Conservation (phyloP, 129 eudicot species). For the Mikania micrantha region DNA sequence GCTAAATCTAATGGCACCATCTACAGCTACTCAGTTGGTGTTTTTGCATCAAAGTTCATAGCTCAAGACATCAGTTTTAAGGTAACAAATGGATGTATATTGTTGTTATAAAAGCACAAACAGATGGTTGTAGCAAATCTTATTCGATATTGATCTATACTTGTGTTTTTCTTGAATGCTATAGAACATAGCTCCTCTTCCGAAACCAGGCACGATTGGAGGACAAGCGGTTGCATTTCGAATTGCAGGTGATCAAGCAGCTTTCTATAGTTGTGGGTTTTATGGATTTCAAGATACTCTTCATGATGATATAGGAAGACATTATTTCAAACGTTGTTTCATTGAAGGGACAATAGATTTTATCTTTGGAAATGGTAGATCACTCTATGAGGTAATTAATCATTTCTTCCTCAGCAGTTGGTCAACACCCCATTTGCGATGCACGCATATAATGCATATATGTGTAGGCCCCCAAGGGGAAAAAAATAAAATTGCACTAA, state of each 20-base stretch:
- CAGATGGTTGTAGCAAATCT: neutral
- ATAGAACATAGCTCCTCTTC: constrained; percentile 78
- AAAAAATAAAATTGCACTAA: too few species aligned
- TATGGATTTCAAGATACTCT: constrained; percentile 87
- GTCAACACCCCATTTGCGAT: too few species aligned
- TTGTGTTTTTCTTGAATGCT: constrained; percentile 1
- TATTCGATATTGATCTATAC: neutral
- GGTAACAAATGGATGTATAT: constrained; percentile 36
- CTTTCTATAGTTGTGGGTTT: constrained; percentile 82
- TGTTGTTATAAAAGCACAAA: neutral
- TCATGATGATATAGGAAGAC: constrained; percentile 67
- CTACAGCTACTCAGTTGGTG: constrained; percentile 46
- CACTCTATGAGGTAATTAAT: constrained; percentile 64
- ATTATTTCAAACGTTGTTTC: constrained; percentile 71
- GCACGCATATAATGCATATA: too few species aligned
- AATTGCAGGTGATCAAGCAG: constrained; percentile 63
- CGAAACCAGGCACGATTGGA: constrained; percentile 53
- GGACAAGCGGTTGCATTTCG: constrained; percentile 78
- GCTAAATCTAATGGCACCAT: constrained; percentile 59
- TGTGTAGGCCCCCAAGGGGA: too few species aligned
- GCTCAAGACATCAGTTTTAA: constrained; percentile 73
- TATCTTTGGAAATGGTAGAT: constrained; percentile 79
- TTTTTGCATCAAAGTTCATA: constrained; percentile 44
- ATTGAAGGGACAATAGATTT: constrained; percentile 89
- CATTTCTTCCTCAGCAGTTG: neutral